Evolutionary conservation across 169 alveolate species (phyloP).

Genomic region (Neospora caninum): DNA sequence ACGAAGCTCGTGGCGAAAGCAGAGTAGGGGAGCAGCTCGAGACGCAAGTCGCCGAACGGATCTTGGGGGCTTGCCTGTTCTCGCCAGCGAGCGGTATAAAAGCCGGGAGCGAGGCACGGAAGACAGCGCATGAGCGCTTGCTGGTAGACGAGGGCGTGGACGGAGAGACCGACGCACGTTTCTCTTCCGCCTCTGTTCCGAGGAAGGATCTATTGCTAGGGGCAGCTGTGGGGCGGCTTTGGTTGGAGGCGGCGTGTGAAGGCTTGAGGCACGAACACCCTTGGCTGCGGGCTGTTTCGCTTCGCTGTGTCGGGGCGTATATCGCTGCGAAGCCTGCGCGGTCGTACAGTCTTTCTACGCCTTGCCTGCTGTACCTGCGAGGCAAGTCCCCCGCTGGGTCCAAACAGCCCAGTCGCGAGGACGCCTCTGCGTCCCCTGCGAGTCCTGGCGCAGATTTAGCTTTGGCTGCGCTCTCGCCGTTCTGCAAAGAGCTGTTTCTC

Average conservation of each 20-base stretch:
- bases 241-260: constrained; percentile 23
- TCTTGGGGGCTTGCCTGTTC: background rate
- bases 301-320: constrained; percentile 58
- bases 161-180: background rate
- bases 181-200: background rate
- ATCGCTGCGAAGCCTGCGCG: constrained; percentile 16
- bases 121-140: background rate
- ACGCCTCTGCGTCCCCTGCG: background rate
- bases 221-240: constrained; percentile 30
- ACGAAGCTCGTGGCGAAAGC: background rate
- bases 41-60: background rate
- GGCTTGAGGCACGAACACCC: constrained; percentile 55
- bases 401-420: background rate
- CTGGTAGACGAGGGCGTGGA: background rate
- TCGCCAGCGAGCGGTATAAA: too few species aligned
- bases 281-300: constrained; percentile 59
- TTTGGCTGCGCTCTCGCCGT: constrained; percentile 26
- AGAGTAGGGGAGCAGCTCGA: background rate
- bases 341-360: background rate
- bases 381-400: background rate
- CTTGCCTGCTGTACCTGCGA: constrained; percentile 13
- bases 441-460: background rate
- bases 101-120: background rate
- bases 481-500: constrained; percentile 50
- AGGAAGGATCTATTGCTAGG: background rate